phyloP scores from a whole-genome alignment of 2,329 filamentous ascomycete genomes.

The Coleophoma cylindrospora region DNA sequence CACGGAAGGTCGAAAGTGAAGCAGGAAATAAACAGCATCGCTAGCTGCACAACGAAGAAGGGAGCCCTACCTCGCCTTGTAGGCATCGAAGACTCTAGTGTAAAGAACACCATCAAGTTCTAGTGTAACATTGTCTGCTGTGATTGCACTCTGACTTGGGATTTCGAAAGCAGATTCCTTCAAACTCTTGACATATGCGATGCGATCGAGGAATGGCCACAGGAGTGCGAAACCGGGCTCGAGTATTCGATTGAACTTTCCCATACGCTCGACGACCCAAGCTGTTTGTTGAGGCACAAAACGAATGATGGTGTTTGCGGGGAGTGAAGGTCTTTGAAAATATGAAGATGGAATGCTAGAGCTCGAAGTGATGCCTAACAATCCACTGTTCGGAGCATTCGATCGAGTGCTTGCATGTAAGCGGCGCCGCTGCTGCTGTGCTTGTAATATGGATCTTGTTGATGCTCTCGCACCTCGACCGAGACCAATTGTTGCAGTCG shows the following conservation, averaged over 20 bases:
- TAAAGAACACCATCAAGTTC: constrained; percentile 95
- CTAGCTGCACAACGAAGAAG: background rate
- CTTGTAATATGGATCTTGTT: constrained; percentile 10
- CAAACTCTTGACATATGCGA: constrained; percentile 95
- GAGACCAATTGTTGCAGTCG: too few relatives aligned
- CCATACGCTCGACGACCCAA: constrained; percentile 99
- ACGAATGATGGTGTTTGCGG: constrained; percentile 89
- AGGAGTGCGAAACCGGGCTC: constrained; percentile 87
- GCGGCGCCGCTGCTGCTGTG: constrained; percentile 18
- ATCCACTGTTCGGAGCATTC: constrained; percentile 19
- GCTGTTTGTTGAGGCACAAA: constrained; percentile 99
- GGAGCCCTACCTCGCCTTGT: constrained; percentile 77
- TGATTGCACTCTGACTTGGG: constrained; percentile 95
- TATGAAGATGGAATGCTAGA: constrained; percentile 61
- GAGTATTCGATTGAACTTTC: constrained; percentile 90
- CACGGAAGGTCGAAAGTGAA: background rate
- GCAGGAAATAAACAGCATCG: too few relatives aligned
- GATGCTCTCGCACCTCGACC: constrained; percentile 6
- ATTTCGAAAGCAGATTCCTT: constrained; percentile 98
- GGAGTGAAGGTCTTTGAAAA: constrained; percentile 70
- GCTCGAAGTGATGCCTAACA: constrained; percentile 23
- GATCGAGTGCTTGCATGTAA: constrained; percentile 18
- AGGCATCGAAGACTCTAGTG: constrained; percentile 94
- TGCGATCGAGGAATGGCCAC: constrained; percentile 86
- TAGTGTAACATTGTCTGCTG: constrained; percentile 94